These are phyloP conservation scores for Crithidia fasciculata DNA, from an alignment of 208 protist genomes.

Conservation along the genomic window DNA sequence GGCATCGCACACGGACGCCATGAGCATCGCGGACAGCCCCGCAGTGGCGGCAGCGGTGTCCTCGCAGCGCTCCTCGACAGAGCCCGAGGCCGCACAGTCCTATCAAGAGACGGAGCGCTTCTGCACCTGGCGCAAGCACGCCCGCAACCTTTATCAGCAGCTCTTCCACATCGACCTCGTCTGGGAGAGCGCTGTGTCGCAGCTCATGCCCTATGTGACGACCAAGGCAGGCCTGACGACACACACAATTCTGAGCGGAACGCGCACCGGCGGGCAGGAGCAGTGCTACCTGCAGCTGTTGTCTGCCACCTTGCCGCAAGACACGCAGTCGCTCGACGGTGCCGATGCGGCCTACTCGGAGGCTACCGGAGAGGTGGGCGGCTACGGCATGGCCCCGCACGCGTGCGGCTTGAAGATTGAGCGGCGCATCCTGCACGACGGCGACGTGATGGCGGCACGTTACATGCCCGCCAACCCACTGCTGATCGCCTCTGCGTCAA, in stretches of 20 bases:
- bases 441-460: constrained; percentile 80
- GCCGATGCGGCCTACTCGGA: constrained; percentile 67
- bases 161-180: constrained; percentile 89
- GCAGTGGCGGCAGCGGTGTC: constrained; percentile 2
- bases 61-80: constrained; percentile 20
- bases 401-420: constrained; percentile 70
- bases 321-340: constrained; percentile 50
- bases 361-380: constrained; percentile 90
- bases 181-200: constrained; percentile 81
- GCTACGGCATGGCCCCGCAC: constrained; percentile 86
- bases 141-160: constrained; percentile 85
- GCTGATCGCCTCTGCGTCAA: constrained; percentile 77
- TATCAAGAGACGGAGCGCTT: constrained; percentile 84
- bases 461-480: constrained; percentile 91
- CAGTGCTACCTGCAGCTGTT: constrained; percentile 88
- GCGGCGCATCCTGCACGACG: constrained; percentile 86
- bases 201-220: constrained; percentile 86
- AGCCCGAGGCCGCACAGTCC: constrained; percentile 15
- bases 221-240: constrained; percentile 58
- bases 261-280: constrained; percentile 82
- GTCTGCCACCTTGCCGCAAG: constrained; percentile 59
- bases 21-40: constrained; percentile 5
- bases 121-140: constrained; percentile 91
- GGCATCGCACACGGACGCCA: constrained; percentile 17
- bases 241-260: constrained; percentile 79